Evolutionary conservation across 495 filamentous ascomycete species (phyloP).

Genomic region (Hypoxylon trugodes): DNA sequence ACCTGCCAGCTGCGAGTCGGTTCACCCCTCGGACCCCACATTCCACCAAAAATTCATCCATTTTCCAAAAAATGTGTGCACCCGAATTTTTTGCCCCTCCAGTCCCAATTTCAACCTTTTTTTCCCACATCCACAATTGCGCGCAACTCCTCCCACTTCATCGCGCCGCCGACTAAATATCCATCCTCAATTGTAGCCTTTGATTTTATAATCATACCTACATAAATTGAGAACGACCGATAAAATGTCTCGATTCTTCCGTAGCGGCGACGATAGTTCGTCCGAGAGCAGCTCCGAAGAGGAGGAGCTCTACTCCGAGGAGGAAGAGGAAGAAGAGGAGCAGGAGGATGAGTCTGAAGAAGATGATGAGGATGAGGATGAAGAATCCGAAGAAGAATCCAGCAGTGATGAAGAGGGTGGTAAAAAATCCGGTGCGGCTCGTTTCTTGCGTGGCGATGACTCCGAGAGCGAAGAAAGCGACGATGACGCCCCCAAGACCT

Average conservation of each 20-base stretch:
- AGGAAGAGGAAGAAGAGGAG: conserved; percentile 69
- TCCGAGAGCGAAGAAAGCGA: conserved; percentile 84
- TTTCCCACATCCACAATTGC: conserved; percentile 6
- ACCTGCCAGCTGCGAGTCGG: conserved; percentile 11
- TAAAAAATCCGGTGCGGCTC: conserved; percentile 69
- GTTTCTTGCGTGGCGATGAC: conserved; percentile 80
- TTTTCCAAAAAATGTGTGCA: conserved; percentile 42
- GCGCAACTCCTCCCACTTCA: conserved; percentile 10
- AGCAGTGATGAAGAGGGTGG: conserved; percentile 71
- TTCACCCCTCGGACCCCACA: conserved; percentile 42
- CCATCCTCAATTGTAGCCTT: not conserved
- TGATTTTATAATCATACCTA: not conserved
- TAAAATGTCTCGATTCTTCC: conserved; percentile 96
- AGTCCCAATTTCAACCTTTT: conserved; percentile 27
- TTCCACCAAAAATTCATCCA: conserved; percentile 47
- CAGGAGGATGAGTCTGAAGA: conserved; percentile 57
- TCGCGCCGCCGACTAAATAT: conserved; percentile 9
- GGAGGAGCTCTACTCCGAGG: conserved; percentile 85
- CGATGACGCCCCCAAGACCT: conserved; percentile 80
- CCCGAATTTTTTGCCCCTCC: conserved; percentile 44
- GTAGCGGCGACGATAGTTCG: conserved; percentile 89
- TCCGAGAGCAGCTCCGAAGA: conserved; percentile 84
- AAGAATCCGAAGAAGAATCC: conserved; percentile 67
- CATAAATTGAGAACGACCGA: conserved; percentile 15
- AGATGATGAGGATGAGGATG: conserved; percentile 55